phyloP scores from a whole-genome alignment of 768 basidiomycete genomes.

The Termitomyces heimii region DNA sequence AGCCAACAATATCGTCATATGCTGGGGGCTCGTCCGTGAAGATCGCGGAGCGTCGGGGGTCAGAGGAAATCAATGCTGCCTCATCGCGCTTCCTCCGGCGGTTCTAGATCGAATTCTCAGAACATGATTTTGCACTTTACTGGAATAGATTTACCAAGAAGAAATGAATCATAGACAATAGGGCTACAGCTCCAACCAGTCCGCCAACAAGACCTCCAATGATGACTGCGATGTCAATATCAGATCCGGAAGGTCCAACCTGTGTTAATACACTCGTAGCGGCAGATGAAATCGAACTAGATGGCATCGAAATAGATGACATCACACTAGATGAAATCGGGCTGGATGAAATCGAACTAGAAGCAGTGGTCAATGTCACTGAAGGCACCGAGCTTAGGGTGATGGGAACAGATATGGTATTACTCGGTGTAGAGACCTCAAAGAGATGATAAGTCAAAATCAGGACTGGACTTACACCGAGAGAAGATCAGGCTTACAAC shows the following conservation, averaged over 20 bases:
- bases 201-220: slow-evolving; percentile 41
- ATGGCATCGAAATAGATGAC: too few species aligned
- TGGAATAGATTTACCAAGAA: slow-evolving; percentile 32
- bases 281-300: slow-evolving; percentile 5
- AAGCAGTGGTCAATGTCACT: neutral
- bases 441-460: neutral
- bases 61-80: slow-evolving; percentile 40
- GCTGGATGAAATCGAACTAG: slow-evolving; percentile 4
- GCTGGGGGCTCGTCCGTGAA: slow-evolving; percentile 47
- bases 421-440: neutral
- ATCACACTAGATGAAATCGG: too few species aligned
- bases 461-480: neutral
- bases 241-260: slow-evolving; percentile 3
- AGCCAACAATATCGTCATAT: slow-evolving; percentile 32
- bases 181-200: slow-evolving; percentile 32
- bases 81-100: slow-evolving; percentile 38
- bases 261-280: slow-evolving; percentile 12
- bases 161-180: slow-evolving; percentile 37
- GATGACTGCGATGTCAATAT: slow-evolving; percentile 21
- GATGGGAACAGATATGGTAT: neutral
- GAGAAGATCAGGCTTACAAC: neutral
- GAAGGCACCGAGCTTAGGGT: neutral
- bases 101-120: slow-evolving; percentile 1
- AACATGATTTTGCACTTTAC: neutral
- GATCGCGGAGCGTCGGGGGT: slow-evolving; percentile 58